These are phyloP conservation scores for Micractinium sp. DNA, from an alignment of 139 green algal species.

Conservation along the genomic window DNA sequence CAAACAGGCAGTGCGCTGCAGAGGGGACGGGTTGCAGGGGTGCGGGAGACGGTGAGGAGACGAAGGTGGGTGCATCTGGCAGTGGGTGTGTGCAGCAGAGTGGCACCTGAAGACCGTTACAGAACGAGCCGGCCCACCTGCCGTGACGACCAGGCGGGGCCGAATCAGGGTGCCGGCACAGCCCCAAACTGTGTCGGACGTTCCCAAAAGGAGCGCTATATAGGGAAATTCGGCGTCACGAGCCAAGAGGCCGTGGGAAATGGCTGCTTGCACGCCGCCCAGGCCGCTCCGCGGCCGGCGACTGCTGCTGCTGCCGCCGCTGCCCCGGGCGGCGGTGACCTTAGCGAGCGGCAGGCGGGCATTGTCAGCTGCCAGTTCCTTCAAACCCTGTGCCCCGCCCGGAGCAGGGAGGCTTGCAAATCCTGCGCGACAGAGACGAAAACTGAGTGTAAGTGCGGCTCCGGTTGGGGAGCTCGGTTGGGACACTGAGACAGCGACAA, in stretches of 20 bases:
- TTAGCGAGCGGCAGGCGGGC: too few species aligned
- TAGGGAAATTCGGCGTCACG: not conserved
- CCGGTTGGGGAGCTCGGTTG: too few species aligned
- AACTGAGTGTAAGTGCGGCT: too few species aligned
- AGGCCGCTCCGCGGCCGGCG: too few species aligned
- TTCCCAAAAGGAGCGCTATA: not conserved
- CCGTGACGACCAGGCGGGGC: not conserved
- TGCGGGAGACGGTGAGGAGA: not conserved
- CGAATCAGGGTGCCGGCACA: not conserved
- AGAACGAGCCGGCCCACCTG: not conserved
- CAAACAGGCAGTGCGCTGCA: conserved; percentile 9
- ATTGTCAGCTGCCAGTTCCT: too few species aligned
- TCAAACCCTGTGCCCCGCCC: too few species aligned
- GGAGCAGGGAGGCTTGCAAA: too few species aligned
- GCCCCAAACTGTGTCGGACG: not conserved
- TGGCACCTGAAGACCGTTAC: not conserved
- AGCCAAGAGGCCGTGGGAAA: too few species aligned
- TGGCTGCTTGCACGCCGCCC: not conserved
- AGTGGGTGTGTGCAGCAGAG: not conserved
- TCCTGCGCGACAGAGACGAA: too few species aligned
- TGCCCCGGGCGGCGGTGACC: not conserved
- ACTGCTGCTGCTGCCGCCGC: too few species aligned
- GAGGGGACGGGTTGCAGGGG: too few species aligned
- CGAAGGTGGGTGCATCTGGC: not conserved
- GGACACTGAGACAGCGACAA: too few species aligned